Percentiles rank a stretch among this genome's conserved stretches.
These are phyloP conservation scores for Limonium bicolor DNA, from an alignment of 148 eudicot genomes.

Conservation along the genomic window DNA sequence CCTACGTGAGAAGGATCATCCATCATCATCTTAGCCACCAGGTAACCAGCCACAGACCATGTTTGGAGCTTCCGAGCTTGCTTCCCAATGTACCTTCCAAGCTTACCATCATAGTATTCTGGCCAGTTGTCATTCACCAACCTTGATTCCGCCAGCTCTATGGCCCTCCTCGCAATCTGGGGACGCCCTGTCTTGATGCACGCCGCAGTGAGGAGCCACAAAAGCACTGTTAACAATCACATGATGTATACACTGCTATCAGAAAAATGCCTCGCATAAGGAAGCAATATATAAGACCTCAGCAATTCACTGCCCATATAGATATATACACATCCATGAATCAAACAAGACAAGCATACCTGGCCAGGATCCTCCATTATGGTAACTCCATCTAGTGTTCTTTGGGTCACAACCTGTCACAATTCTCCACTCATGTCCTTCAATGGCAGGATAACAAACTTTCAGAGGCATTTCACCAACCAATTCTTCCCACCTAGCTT, in stretches of 20 bases:
- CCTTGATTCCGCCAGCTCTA: constrained; percentile 54
- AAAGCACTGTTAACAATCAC: constrained; percentile 34
- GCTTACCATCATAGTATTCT: constrained; percentile 71
- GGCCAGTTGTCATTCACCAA: constrained; percentile 65
- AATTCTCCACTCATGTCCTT: constrained; percentile 83
- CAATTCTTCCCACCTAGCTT: constrained; percentile 81
- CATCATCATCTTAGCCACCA: constrained; percentile 76
- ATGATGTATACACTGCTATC: background rate
- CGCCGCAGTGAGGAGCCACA: constrained; percentile 79
- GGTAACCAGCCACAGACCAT: constrained; percentile 73
- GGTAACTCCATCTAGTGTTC: constrained; percentile 96
- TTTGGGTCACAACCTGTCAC: constrained; percentile 92
- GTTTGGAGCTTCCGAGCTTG: constrained; percentile 74
- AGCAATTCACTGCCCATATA: background rate
- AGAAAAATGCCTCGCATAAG: background rate
- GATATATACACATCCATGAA: background rate
- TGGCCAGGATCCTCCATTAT: constrained; percentile 98
- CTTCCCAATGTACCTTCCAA: constrained; percentile 56
- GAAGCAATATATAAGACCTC: background rate
- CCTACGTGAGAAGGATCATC: constrained; percentile 76
- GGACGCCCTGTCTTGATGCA: constrained; percentile 66
- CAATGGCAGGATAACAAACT: constrained; percentile 91
- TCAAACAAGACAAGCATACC: constrained; percentile 30
- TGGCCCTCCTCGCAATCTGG: constrained; percentile 54
- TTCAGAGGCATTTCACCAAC: constrained; percentile 91